Percentiles rank a stretch among this genome's conserved stretches.
phyloP scores from a whole-genome alignment of 2,329 filamentous ascomycete genomes.

The Hirsutella rhossiliensis region DNA sequence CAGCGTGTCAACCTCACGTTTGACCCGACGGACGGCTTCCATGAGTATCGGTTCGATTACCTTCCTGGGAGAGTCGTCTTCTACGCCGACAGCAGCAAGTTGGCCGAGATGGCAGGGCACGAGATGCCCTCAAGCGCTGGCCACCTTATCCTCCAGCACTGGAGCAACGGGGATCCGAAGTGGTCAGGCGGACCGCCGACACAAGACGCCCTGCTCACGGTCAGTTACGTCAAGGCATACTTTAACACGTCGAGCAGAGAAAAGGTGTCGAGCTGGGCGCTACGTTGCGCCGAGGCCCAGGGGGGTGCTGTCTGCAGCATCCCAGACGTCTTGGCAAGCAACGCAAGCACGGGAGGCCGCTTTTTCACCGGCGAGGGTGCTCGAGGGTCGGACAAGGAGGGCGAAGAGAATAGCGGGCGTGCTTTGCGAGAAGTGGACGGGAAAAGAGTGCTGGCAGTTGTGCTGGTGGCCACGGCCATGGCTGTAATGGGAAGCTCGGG shows the following conservation, averaged over 20 bases:
- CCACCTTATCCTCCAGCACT: conserved; percentile 59
- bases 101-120: conserved; percentile 43
- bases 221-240: conserved; percentile 65
- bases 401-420: neutral
- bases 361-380: conserved; percentile 6
- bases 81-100: conserved; percentile 49
- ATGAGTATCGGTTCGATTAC: conserved; percentile 76
- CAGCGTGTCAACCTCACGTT: conserved; percentile 49
- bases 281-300: conserved; percentile 1
- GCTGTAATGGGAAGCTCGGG: neutral
- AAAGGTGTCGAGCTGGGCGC: conserved; percentile 1
- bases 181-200: conserved; percentile 64
- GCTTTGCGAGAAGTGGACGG: neutral
- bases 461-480: neutral
- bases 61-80: conserved; percentile 49
- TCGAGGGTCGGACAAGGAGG: neutral
- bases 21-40: conserved; percentile 50
- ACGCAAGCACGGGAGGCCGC: conserved; percentile 11
- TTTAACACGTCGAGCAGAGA: conserved; percentile 54
- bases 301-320: conserved; percentile 13
- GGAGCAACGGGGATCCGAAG: conserved; percentile 61
- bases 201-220: conserved; percentile 47
- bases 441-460: neutral
- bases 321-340: conserved; percentile 8
- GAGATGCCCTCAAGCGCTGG: conserved; percentile 49